Conservation (phyloP, 2,329 filamentous ascomycete species). For the Aspergillus japonicus region DNA sequence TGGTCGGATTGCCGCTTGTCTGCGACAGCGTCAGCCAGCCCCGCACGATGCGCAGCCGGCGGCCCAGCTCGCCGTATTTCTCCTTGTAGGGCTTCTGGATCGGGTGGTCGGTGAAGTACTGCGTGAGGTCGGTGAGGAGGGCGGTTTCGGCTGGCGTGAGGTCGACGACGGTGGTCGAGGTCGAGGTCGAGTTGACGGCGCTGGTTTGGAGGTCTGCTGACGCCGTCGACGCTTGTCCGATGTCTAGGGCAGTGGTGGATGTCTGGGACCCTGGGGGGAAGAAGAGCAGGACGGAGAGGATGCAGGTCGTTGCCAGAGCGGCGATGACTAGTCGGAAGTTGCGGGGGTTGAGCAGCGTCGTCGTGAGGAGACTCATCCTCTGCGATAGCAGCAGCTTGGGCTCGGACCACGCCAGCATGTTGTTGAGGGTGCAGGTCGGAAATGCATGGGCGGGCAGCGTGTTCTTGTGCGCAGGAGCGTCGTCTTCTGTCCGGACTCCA, state of each 20-base stretch:
- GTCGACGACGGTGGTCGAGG: not conserved
- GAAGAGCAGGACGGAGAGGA: not conserved
- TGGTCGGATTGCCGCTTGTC: not conserved
- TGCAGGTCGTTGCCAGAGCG: not conserved
- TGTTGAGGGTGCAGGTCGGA: not conserved
- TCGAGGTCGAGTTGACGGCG: not conserved
- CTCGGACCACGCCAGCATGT: slow-evolving; percentile 1
- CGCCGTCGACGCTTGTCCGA: not conserved
- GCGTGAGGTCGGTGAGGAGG: not conserved
- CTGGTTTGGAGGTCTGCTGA: not conserved
- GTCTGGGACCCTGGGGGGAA: not conserved
- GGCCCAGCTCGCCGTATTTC: slow-evolving; percentile 7
- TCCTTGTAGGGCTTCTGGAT: slow-evolving; percentile 6
- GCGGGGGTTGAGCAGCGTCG: not conserved
- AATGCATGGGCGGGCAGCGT: not conserved
- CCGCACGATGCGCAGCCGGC: slow-evolving; percentile 3
- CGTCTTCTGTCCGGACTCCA: too few relatives aligned
- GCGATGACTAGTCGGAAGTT: not conserved
- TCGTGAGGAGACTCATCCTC: not conserved
- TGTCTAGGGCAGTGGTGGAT: not conserved
- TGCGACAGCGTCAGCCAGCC: slow-evolving; percentile 3
- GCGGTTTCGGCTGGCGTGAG: not conserved
- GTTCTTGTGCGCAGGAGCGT: not conserved
- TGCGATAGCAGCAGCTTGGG: not conserved
- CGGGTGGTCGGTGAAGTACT: slow-evolving; percentile 9